phyloP scores from a whole-genome alignment of 495 filamentous ascomycete genomes.

The Aspergillus sparsus region DNA sequence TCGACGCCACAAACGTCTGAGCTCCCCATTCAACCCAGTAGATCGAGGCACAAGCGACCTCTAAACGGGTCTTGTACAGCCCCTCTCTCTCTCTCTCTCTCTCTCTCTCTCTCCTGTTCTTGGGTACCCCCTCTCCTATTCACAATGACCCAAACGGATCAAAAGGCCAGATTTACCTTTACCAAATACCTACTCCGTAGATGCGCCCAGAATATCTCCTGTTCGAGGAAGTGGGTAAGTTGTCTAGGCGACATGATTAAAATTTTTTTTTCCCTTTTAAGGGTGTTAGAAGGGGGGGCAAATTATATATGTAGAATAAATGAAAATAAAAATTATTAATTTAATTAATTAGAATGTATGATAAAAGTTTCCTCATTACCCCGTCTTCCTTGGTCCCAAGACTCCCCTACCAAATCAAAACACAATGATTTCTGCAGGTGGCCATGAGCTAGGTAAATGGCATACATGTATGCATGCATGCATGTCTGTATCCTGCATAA shows the following conservation, averaged over 20 bases:
- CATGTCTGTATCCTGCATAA: slow-evolving; percentile 11
- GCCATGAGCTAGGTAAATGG: slow-evolving; percentile 27
- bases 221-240: background rate
- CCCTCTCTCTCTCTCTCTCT: too few relatives aligned
- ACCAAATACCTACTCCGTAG: background rate
- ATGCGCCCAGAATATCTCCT: background rate
- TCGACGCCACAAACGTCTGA: slow-evolving; percentile 24
- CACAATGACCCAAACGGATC: slow-evolving; percentile 10
- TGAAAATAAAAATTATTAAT: too few relatives aligned
- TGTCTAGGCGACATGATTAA: slow-evolving; percentile 2
- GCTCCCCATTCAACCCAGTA: slow-evolving; percentile 15
- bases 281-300: too few relatives aligned
- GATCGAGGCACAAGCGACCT: slow-evolving; percentile 18
- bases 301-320: too few relatives aligned
- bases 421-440: slow-evolving; percentile 19
- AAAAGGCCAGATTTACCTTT: background rate
- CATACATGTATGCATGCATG: slow-evolving; percentile 26
- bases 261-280: background rate
- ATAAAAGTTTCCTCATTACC: too few relatives aligned
- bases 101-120: slow-evolving; percentile 4
- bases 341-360: too few relatives aligned
- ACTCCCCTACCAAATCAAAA: background rate
- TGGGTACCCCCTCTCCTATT: background rate
- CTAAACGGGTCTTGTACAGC: background rate
- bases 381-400: background rate